Evolutionary conservation across 208 protist species (phyloP).

Genomic region (Acanthamoeba sp.): DNA sequence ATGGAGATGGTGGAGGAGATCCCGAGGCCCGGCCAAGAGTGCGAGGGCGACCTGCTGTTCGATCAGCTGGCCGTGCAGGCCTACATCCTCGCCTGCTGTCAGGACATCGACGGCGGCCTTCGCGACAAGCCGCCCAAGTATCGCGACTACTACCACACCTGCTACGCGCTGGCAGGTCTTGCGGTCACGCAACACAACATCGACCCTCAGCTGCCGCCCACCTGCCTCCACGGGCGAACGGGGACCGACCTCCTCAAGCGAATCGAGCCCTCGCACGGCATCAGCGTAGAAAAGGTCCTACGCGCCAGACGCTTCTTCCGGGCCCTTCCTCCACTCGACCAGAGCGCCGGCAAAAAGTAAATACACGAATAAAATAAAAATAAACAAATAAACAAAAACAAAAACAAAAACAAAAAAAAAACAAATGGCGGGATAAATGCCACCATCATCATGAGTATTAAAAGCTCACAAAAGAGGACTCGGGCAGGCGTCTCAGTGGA

Average conservation of each 20-base stretch:
- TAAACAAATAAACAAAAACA: too few relatives aligned
- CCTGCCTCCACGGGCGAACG: not conserved
- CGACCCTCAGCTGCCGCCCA: not conserved
- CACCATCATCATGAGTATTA: too few relatives aligned
- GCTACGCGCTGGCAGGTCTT: constrained; percentile 90
- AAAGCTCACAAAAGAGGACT: too few relatives aligned
- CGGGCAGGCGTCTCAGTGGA: not conserved
- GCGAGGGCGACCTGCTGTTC: constrained; percentile 70
- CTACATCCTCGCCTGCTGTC: constrained; percentile 88
- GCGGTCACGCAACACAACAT: constrained; percentile 84
- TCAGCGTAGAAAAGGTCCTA: constrained; percentile 7
- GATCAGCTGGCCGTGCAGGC: constrained; percentile 83
- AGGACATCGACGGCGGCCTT: constrained; percentile 83
- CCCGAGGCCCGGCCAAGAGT: not conserved
- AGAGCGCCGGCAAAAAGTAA: too few relatives aligned
- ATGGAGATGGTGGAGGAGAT: not conserved
- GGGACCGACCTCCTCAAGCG: not conserved
- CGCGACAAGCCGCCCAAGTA: constrained; percentile 90
- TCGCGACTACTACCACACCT: constrained; percentile 92
- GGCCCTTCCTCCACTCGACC: not conserved
- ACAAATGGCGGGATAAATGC: too few relatives aligned
- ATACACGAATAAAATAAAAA: too few relatives aligned
- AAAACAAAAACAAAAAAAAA: too few relatives aligned
- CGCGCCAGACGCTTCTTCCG: not conserved
- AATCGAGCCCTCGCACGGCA: constrained; percentile 5